Evolutionary conservation across 495 filamentous ascomycete genomes (phyloP), one percentile per base, ranked within the genome.

Genomic region (Friedmanniomyces simplex): DNA sequence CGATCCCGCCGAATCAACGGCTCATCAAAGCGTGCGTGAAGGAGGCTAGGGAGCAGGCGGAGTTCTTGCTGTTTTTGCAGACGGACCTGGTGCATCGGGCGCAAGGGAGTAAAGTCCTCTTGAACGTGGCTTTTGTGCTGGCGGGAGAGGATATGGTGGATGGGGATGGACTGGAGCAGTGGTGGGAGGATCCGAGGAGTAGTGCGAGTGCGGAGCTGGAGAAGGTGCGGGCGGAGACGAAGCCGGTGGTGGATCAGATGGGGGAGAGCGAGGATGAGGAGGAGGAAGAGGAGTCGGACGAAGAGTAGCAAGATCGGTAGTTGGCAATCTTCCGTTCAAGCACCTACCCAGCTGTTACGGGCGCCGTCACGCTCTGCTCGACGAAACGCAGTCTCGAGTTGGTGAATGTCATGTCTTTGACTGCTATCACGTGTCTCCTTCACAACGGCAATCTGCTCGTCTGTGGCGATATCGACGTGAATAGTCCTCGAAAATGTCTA

Each of bases 61-160:
- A 96, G 68, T 84, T 96, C 63, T 72, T 95, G 25, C 67, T 93
- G 18, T 78, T 87, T 28, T 67, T 91, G 55, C 91, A 97, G 71
- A 84, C 80, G 61, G 91, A 96, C 55, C 77, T 90, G 30, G 71
- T 79, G 39, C 77, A 77, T 52, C 7, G 74, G 75, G 46, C 76
- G 73, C 48, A 71, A 59, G 63, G 69, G 3, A 85, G 84, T 21
- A 80, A 76, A 12, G 74, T 96, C 2, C 74, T 97, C 2, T 74
- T 91, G 7, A 86, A 83, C 43, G 74, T 86, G 58, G 76, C 84
- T 30, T 90, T 91, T 73, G 82, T 86, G 68, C 73, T 95, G 54
- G 94, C 95, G 68, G 82, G 86, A 55, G 68, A 85, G 52, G 93
- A 97, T 60, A 76, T 96, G 7, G 68, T 96, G 0, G 90, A 96